Evolutionary conservation across 129 eudicot genomes (phyloP).

Genomic region (Glebionis coronaria): DNA sequence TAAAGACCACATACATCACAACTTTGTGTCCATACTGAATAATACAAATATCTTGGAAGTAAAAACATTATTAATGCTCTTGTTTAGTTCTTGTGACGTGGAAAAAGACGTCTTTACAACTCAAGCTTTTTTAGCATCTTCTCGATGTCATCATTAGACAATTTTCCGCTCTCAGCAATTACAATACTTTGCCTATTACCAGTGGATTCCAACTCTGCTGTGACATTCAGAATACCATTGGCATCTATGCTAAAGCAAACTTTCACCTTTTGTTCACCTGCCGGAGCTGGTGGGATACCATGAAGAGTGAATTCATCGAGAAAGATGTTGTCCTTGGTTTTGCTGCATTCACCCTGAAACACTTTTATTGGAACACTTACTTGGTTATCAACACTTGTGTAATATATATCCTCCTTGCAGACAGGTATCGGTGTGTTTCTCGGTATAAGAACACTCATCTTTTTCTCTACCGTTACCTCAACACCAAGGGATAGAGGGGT

Average conservation of each 20-base stretch:
- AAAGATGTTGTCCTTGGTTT: slow-evolving; percentile 6
- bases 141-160: slow-evolving; percentile 8
- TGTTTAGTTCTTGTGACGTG: too few species aligned
- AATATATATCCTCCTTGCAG: background rate
- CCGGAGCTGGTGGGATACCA: slow-evolving; percentile 13
- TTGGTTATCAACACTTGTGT: background rate
- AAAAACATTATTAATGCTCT: too few species aligned
- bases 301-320: slow-evolving; percentile 1
- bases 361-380: background rate
- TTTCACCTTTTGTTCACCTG: background rate
- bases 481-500: slow-evolving; percentile 23
- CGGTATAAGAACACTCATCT: slow-evolving; percentile 4
- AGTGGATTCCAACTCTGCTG: background rate
- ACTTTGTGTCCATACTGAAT: too few species aligned
- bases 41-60: too few species aligned
- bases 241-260: slow-evolving; percentile 17
- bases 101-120: too few species aligned
- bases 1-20: too few species aligned
- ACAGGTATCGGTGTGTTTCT: slow-evolving; percentile 22
- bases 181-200: slow-evolving; percentile 10
- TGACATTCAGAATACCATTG: slow-evolving; percentile 15
- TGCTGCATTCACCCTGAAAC: slow-evolving; percentile 18
- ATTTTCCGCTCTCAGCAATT: background rate
- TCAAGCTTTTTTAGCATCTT: slow-evolving; percentile 18
- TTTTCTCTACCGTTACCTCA: background rate